Evolutionary conservation across 352 stramenopile genomes (phyloP).

Genomic region (Globisporangium radiosum): DNA sequence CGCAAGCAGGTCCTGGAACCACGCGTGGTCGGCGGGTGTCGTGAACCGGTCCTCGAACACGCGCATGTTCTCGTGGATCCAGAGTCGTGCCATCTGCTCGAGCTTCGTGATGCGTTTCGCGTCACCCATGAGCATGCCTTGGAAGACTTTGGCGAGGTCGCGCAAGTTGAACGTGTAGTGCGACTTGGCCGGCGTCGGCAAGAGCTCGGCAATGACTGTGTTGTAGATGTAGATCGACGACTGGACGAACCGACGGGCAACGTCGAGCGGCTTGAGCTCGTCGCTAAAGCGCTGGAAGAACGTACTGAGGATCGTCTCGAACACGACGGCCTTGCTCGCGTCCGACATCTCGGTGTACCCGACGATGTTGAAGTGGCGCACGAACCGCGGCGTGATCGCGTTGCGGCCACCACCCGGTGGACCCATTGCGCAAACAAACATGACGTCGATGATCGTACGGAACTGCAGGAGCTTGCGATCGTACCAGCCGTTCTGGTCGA

Average conservation of each 20-base stretch:
- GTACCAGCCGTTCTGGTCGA: constrained; percentile 94
- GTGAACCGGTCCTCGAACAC: constrained; percentile 88
- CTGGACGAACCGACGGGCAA: constrained; percentile 57
- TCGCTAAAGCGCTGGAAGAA: constrained; percentile 69
- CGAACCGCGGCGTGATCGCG: constrained; percentile 69
- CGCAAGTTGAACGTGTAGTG: constrained; percentile 88
- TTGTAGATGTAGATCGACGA: constrained; percentile 82
- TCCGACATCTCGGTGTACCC: constrained; percentile 83
- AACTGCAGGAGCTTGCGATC: constrained; percentile 91
- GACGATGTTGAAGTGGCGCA: constrained; percentile 84
- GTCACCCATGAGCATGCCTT: constrained; percentile 81
- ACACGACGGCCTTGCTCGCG: constrained; percentile 75
- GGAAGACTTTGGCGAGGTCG: constrained; percentile 86
- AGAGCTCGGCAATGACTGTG: constrained; percentile 67
- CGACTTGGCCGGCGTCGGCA: constrained; percentile 78
- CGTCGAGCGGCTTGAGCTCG: constrained; percentile 48
- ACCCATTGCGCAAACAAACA: constrained; percentile 81
- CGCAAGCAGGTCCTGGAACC: constrained; percentile 71
- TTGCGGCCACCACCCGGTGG: constrained; percentile 74
- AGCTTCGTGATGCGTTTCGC: constrained; percentile 61
- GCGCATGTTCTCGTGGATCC: constrained; percentile 82
- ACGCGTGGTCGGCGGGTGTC: constrained; percentile 59
- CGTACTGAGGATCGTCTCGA: constrained; percentile 71
- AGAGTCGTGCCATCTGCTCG: constrained; percentile 67
- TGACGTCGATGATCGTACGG: constrained; percentile 87